Base-by-base conservation (phyloP, 306 rosid genomes). In the Medicago arabica region DNA sequence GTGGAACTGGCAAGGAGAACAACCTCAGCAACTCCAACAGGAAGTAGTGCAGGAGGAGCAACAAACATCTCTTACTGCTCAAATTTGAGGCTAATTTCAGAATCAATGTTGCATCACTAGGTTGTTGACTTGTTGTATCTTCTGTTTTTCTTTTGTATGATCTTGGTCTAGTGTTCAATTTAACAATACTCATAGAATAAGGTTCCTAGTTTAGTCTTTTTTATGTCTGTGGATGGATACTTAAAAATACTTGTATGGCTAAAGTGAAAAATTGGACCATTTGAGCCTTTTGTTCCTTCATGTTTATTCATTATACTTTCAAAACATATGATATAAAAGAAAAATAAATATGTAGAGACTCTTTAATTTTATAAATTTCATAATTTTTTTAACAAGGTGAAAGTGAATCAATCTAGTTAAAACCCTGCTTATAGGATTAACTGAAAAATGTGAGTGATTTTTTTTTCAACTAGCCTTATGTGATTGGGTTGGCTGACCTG, bases 1-100 rank as follows among this genome's bases (percentile, higher is more conserved):
- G 59, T 96, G 98, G 98, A 86, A 78, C 21, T 92, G 99, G 98
- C 91, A 90, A 85, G 96, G 94, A 80, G 96, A 96, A 78, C 84
- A 84, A 69, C 87, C 80, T 19, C 87, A 72, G 58, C 87, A 80
- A 73, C 78, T 76, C 31, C 85, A 75, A 68, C 85, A 38, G 39
- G 81, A 73, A 58, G 62, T 50, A 10, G 75, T 51, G 67, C 85
- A 65, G 67, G 75, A 80, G 72, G 82, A 77, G 53, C 86, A 78
- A 50, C 83, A 72, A 34, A 83, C 81, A 75, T 58, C 85, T 31
- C 67, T 46, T 59, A 55, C 70, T 11, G 75, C 70, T 64, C 77
- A 78, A 78, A n/a, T 54, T 61, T 34, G 80, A 67, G n/a, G 68
- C 59, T 40, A 57, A 67, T 74, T 63, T 50, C 77, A 5, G 78